These are phyloP conservation scores for Pythium insidiosum DNA, from an alignment of 352 stramenopile genomes.

Conservation along the genomic window DNA sequence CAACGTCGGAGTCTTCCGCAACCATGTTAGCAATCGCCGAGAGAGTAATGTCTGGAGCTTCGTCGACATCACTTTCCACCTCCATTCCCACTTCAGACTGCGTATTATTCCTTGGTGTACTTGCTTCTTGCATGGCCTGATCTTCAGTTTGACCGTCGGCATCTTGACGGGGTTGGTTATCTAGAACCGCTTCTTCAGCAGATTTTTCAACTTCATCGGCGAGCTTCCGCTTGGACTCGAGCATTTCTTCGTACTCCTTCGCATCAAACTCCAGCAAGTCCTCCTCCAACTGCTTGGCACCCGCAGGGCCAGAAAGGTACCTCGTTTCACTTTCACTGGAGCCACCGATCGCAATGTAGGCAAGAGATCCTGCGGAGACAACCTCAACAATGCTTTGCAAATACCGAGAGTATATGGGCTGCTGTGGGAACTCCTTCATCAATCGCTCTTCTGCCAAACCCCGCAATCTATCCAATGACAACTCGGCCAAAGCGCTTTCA, in stretches of 20 bases:
- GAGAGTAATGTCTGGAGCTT: conserved; percentile 66
- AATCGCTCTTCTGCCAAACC: conserved; percentile 69
- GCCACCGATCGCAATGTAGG: conserved; percentile 40
- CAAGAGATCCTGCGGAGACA: conserved; percentile 58
- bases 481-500: conserved; percentile 36
- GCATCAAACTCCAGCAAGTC: conserved; percentile 62
- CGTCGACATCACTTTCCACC: conserved; percentile 74
- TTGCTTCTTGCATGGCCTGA: conserved; percentile 16
- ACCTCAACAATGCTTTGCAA: conserved; percentile 82
- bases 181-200: conserved; percentile 35
- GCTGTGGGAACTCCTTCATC: conserved; percentile 60
- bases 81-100: conserved; percentile 51
- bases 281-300: conserved; percentile 42
- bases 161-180: no score
- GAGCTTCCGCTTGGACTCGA: conserved; percentile 24
- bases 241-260: conserved; percentile 63
- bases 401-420: conserved; percentile 78
- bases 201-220: conserved; percentile 43
- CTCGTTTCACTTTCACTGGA: no score
- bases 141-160: conserved; percentile 2
- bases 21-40: conserved; percentile 85
- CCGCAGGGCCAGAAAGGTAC: no score
- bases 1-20: conserved; percentile 67
- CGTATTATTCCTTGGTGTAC: conserved; percentile 9
- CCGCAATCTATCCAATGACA: conserved; percentile 61